Evolutionary conservation across 2,329 filamentous ascomycete genomes (phyloP), one percentile per base, ranked within the genome.

Genomic region (Penicillium frequentans): DNA sequence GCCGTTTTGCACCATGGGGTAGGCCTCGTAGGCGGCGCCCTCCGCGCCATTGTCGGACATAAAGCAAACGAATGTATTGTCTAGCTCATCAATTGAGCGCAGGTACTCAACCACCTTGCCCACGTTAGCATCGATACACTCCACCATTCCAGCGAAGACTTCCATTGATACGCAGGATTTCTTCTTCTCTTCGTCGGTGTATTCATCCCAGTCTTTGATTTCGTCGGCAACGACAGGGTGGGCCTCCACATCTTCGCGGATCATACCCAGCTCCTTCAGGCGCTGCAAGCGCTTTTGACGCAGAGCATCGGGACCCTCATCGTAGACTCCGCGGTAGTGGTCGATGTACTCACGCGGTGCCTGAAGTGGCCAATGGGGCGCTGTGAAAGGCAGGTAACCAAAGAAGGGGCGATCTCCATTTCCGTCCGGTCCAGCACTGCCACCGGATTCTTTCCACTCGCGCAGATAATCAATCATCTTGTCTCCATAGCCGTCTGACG

Each of bases 21-120:
- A 80, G 5, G 84, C 82, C 63, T 87, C 84, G 60, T 84, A 83
- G 1, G 79, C 79, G 16, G 81, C 82, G 5, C 79, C 79, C 61
- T 82, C 79, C 9, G 79, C 79, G 8, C 79, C 79, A 55, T 82
- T 81, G 59, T 82, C 79, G 9, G 73, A 76, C 72, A 81, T 76
- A 70, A 82, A 81, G 61, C 77, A 73, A 16, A 82, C 72, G 55
- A 80, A 78, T 0, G 80, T 82, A 61, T 81, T 79, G 59, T 81
- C 79, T 1, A 78, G 71, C 64, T 81, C 80, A 43, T 75, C 77
- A 1, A 73, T 80, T n/a, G 70, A 59, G 52, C 78, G 70, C 8
- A 82, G 70, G 55, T 81, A 79, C 21, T 76, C 67, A 5, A 79
- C 69, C 0, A 81, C 78, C 50, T 77, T 76, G 33, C 79, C 79